Evolutionary conservation across 768 basidiomycete genomes (phyloP).

Genomic region (Agrocybe chaxingu): DNA sequence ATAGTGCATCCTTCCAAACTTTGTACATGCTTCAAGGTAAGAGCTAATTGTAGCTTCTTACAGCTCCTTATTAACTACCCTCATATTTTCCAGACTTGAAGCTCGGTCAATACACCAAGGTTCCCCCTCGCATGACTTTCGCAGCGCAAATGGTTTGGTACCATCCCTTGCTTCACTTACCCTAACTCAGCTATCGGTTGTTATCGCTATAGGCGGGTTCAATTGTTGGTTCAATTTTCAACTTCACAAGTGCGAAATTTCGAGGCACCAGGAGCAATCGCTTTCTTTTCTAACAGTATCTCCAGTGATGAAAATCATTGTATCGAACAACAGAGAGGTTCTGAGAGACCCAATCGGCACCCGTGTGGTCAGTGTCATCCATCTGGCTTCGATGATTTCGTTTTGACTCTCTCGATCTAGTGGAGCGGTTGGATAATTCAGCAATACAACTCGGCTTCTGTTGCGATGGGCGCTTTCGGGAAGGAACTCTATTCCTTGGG

Average conservation of each 20-base stretch:
- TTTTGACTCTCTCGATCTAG: constrained; percentile 14
- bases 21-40: constrained; percentile 47
- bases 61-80: constrained; percentile 14
- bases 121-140: constrained; percentile 64
- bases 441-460: constrained; percentile 48
- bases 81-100: constrained; percentile 46
- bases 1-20: constrained; percentile 51
- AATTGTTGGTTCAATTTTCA: constrained; percentile 49
- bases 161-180: neutral
- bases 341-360: constrained; percentile 47
- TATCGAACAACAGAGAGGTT: constrained; percentile 40
- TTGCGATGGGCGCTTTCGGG: constrained; percentile 54
- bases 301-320: constrained; percentile 47
- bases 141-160: constrained; percentile 45
- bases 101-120: constrained; percentile 64
- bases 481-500: constrained; percentile 49
- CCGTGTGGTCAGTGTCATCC: constrained; percentile 32
- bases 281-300: neutral
- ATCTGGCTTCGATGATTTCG: neutral
- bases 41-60: neutral
- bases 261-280: neutral
- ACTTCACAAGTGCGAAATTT: constrained; percentile 37
- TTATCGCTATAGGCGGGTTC: constrained; percentile 31
- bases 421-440: constrained; percentile 56
- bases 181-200: neutral